Conservation (phyloP, 1,284 basidiomycete species). For the Lignosus rhinocerotis region DNA sequence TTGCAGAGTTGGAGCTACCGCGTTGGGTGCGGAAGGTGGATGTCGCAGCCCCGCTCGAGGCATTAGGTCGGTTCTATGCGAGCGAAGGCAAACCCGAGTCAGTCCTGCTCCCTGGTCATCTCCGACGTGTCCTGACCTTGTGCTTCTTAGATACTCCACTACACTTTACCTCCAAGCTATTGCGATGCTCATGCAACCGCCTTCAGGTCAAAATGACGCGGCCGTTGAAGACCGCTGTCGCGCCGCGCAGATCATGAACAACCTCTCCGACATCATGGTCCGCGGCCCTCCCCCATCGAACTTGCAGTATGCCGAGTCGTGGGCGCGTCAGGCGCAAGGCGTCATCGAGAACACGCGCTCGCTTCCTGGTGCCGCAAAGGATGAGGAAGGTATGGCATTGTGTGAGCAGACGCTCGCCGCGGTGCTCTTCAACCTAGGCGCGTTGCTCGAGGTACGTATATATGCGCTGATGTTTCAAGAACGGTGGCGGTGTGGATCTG, state of each 20-base stretch:
- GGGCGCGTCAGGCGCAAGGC: slow-evolving; percentile 57
- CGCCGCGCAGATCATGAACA: slow-evolving; percentile 73
- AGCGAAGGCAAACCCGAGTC: slow-evolving; percentile 61
- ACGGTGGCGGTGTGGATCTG: neutral
- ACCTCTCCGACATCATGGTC: slow-evolving; percentile 60
- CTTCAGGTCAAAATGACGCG: slow-evolving; percentile 34
- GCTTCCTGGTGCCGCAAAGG: slow-evolving; percentile 17
- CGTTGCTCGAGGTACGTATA: slow-evolving; percentile 42
- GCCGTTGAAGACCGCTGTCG: slow-evolving; percentile 57
- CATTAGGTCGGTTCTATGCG: slow-evolving; percentile 65
- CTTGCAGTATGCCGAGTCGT: slow-evolving; percentile 57
- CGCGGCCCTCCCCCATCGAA: slow-evolving; percentile 47
- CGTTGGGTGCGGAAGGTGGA: slow-evolving; percentile 62
- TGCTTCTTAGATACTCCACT: slow-evolving; percentile 53
- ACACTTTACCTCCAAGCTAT: slow-evolving; percentile 68
- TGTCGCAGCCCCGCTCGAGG: slow-evolving; percentile 69
- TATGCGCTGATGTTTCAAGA: neutral
- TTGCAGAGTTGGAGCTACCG: slow-evolving; percentile 60
- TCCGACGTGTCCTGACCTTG: neutral
- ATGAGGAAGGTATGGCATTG: slow-evolving; percentile 28
- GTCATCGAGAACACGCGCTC: slow-evolving; percentile 44
- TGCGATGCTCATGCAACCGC: slow-evolving; percentile 61
- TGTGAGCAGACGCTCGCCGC: slow-evolving; percentile 64
- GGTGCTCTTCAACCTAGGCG: slow-evolving; percentile 63
- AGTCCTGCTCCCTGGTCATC: slow-evolving; percentile 29